These are phyloP conservation scores for Phytophthora sp. DNA, from an alignment of 352 stramenopile genomes.

Conservation along the genomic window DNA sequence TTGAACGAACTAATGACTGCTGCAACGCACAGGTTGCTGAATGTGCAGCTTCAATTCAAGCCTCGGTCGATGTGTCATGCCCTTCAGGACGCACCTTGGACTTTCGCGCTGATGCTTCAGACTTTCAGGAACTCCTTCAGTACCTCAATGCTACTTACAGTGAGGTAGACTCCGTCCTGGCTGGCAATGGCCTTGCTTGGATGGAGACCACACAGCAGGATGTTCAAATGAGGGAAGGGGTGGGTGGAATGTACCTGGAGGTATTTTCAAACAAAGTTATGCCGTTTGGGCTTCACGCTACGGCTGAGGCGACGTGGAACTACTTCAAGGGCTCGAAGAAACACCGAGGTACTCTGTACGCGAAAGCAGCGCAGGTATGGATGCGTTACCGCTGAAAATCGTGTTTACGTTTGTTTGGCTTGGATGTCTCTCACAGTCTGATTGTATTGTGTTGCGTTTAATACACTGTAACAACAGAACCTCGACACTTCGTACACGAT, in stretches of 20 bases:
- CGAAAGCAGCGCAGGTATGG: slow-evolving; percentile 36
- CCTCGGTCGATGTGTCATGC: slow-evolving; percentile 13
- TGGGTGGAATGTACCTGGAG: slow-evolving; percentile 34
- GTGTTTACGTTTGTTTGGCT: neutral
- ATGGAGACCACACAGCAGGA: slow-evolving; percentile 36
- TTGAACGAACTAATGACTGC: neutral
- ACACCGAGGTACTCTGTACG: slow-evolving; percentile 38
- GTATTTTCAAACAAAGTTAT: slow-evolving; percentile 39
- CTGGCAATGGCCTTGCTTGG: slow-evolving; percentile 28
- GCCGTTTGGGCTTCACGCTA: slow-evolving; percentile 31
- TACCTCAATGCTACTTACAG: slow-evolving; percentile 29
- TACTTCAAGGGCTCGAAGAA: slow-evolving; percentile 46
- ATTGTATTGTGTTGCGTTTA: neutral
- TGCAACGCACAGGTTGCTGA: slow-evolving; percentile 9
- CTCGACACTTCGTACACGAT: slow-evolving; percentile 56
- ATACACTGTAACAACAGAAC: slow-evolving; percentile 8
- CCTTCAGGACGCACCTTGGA: slow-evolving; percentile 18
- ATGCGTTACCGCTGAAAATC: no score
- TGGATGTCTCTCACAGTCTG: neutral
- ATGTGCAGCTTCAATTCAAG: slow-evolving; percentile 23
- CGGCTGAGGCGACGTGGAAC: slow-evolving; percentile 37
- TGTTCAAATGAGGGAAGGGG: slow-evolving; percentile 29
- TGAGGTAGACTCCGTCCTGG: slow-evolving; percentile 31
- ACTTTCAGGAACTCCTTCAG: slow-evolving; percentile 30
- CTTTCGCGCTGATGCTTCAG: slow-evolving; percentile 21